Percentiles rank a stretch among this genome's conserved stretches.
These are phyloP conservation scores for Cocos nucifera DNA, from an alignment of 176 grass and related monocot genomes.

Conservation along the genomic window DNA sequence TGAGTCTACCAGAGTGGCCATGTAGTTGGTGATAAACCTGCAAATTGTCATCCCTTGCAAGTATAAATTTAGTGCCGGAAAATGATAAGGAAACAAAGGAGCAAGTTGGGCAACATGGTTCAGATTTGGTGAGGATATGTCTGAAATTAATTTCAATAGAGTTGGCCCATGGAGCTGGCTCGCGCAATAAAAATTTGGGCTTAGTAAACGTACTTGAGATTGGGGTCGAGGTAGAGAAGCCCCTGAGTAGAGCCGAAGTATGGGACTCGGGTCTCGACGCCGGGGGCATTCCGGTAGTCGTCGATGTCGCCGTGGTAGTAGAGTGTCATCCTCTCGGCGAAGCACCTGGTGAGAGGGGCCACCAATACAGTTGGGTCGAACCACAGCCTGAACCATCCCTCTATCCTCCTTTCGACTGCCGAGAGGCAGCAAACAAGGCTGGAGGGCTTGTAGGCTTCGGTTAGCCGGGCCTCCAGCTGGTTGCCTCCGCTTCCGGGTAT, in stretches of 20 bases:
- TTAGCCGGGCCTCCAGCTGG: slow-evolving; percentile 82
- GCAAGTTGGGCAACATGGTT: too few species aligned
- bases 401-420: slow-evolving; percentile 20
- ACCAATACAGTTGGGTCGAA: slow-evolving; percentile 72
- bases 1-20: slow-evolving; percentile 43
- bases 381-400: slow-evolving; percentile 82
- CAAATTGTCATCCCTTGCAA: neutral
- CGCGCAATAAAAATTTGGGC: too few species aligned
- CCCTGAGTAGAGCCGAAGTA: slow-evolving; percentile 52
- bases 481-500: slow-evolving; percentile 76
- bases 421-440: slow-evolving; percentile 50
- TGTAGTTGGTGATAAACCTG: slow-evolving; percentile 61
- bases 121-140: too few species aligned
- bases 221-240: slow-evolving; percentile 60
- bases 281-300: slow-evolving; percentile 72
- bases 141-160: too few species aligned
- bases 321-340: slow-evolving; percentile 63
- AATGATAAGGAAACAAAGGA: too few species aligned
- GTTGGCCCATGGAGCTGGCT: too few species aligned
- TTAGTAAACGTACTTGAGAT: slow-evolving; percentile 36
- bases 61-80: too few species aligned
- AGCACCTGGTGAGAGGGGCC: slow-evolving; percentile 52
- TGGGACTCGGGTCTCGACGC: slow-evolving; percentile 52
- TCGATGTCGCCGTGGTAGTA: slow-evolving; percentile 39
- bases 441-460: slow-evolving; percentile 50